Base-by-base conservation (phyloP, 768 basidiomycete genomes). In the Amanita muscaria region DNA sequence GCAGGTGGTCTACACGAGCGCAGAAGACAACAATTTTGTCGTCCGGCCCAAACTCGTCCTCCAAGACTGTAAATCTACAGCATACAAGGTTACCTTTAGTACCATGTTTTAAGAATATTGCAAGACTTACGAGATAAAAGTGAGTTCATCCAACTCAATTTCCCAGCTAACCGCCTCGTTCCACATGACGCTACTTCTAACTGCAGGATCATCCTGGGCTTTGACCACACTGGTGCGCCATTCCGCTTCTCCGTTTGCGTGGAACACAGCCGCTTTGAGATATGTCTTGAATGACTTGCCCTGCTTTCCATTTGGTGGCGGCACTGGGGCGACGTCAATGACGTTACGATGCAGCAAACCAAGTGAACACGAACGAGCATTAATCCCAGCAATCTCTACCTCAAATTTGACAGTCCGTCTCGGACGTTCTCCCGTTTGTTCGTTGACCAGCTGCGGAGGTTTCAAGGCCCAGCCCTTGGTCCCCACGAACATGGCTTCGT, bases 401-500 rank as follows among this genome's bases (percentile, higher is more conserved):
- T 8, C 50, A 22, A 69, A 43, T 47, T 40, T 57, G 41, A 58
- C 21, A 21, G 44, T 53, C 14, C 18, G 10, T 4, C 21, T 18
- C 30, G 30, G 47, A 53, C 35, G 18, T 51, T 42, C 40, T 40
- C 25, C 46, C 21, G 24, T 34, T 14, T 38, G 51, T 25, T 42
- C 41, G 25, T 54, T 62, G 50, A 59, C 43, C 48, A 64, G 42
- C 16, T 46, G 35, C 10, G 51, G 50, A 1, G 79, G 77, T 50
- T 76, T 77, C 25, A 66, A 56, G 1, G 76, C 69, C 76, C 75
- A 81, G 1, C 79, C 79, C 2, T 59, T 53, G 3, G 67, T 73
- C 0, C 74, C 79, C 0, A 67, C 66, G 53, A 80, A 82, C 70
- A 82, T 67, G 0, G 67, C 79, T 55, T 79, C 80, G 51, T 80